Percentiles rank a stretch among this genome's conserved stretches.
Conservation (phyloP, 108 stramenopile species). For the Pseudonitzschia delicatissima region DNA sequence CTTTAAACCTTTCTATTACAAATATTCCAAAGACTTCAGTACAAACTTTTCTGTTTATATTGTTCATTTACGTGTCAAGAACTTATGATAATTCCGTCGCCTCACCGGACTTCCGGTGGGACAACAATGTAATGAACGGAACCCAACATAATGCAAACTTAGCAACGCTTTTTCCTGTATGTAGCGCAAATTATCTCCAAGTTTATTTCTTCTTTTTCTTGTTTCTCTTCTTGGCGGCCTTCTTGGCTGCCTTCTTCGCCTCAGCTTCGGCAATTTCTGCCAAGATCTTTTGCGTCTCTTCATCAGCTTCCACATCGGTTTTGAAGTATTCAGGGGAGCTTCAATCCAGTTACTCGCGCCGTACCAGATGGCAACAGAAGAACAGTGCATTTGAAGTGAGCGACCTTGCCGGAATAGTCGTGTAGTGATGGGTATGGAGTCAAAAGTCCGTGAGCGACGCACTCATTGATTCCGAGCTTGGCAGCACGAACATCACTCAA, state of each 20-base stretch:
- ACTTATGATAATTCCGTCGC: constrained; percentile 5
- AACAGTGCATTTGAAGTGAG: constrained; percentile 98
- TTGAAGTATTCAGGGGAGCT: constrained; percentile 70
- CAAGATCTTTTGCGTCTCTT: constrained; percentile 74
- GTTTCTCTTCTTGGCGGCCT: constrained; percentile 81
- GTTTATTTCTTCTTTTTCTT: constrained; percentile 48
- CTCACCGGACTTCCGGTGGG: neutral
- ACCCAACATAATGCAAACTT: neutral
- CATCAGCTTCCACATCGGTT: constrained; percentile 86
- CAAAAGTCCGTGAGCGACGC: constrained; percentile 89
- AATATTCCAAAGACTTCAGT: no score
- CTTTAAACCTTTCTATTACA: no score
- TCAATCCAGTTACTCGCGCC: constrained; percentile 85
- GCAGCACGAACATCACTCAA: constrained; percentile 93
- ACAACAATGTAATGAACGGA: no score
- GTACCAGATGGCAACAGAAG: constrained; percentile 93
- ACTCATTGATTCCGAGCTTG: constrained; percentile 93
- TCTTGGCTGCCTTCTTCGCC: constrained; percentile 82
- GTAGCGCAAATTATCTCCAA: no score
- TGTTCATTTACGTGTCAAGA: no score
- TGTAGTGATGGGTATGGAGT: constrained; percentile 92
- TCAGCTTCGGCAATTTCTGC: constrained; percentile 67
- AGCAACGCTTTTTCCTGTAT: no score
- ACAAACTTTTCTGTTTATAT: no score
- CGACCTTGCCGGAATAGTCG: constrained; percentile 86